Evolutionary conservation across 2,329 filamentous ascomycete species (phyloP).

Genomic region (Talaromyces rugulosus): DNA sequence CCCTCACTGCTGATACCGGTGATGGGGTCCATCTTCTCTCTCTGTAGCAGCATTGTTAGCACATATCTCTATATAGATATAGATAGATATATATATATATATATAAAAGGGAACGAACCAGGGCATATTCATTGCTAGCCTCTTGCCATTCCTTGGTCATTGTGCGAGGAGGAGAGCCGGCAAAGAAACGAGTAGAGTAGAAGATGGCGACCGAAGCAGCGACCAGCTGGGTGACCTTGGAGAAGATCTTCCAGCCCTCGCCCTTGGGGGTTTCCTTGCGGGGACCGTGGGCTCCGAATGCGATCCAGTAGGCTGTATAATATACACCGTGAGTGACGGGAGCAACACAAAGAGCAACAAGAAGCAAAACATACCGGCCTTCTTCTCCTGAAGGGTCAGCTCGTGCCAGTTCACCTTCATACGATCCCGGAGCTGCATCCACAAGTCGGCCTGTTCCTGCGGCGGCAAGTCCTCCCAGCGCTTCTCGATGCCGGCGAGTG

Average conservation of each 20-base stretch:
- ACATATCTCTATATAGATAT: too few relatives aligned
- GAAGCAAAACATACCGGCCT: conserved; percentile 73
- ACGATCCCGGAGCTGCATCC: conserved; percentile 96
- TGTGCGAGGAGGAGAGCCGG: conserved; percentile 69
- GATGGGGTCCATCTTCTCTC: conserved; percentile 80
- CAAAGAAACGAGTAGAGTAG: conserved; percentile 65
- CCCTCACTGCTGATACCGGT: conserved; percentile 75
- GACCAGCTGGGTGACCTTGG: conserved; percentile 67
- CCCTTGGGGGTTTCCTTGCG: conserved; percentile 78
- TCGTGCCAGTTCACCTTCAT: conserved; percentile 99
- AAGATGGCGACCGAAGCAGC: conserved; percentile 68
- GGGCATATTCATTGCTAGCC: conserved; percentile 88
- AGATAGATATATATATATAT: background rate
- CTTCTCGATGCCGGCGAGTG: conserved; percentile 97
- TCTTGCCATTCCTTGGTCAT: conserved; percentile 99
- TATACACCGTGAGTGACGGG: conserved; percentile 12
- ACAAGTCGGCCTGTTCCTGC: conserved; percentile 98
- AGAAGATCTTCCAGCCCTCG: conserved; percentile 73
- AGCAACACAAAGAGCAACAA: conserved; percentile 17
- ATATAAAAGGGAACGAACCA: conserved; percentile 55
- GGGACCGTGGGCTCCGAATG: conserved; percentile 93
- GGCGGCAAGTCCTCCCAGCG: conserved; percentile 97
- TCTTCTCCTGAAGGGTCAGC: conserved; percentile 95
- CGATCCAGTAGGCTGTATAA: conserved; percentile 89
- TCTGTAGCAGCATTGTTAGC: conserved; percentile 46